Evolutionary conservation across 1,284 basidiomycete genomes (phyloP).

Genomic region (Farysia itapuensis): DNA sequence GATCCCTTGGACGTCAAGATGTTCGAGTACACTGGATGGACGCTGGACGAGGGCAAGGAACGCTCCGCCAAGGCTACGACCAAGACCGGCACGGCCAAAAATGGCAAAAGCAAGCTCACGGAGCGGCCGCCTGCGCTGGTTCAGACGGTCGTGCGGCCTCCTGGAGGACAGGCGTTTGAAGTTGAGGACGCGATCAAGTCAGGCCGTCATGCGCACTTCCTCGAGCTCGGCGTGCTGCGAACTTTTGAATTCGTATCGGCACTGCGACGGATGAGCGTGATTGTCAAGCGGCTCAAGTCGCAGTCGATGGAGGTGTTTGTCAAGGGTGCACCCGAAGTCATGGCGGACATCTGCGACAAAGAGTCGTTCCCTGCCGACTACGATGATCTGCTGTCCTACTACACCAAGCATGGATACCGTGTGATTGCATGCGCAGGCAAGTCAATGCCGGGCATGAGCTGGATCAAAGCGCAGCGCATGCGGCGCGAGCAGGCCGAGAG

Average conservation of each 20-base stretch:
- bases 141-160: constrained; percentile 93
- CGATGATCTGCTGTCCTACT: constrained; percentile 93
- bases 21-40: constrained; percentile 95
- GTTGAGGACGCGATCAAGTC: constrained; percentile 85
- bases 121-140: constrained; percentile 85
- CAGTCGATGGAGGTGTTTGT: constrained; percentile 96
- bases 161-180: constrained; percentile 82
- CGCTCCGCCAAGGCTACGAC: constrained; percentile 41
- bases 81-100: constrained; percentile 50
- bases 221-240: constrained; percentile 88
- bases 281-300: constrained; percentile 92
- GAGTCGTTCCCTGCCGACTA: constrained; percentile 78
- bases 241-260: constrained; percentile 96
- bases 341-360: constrained; percentile 77
- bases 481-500: constrained; percentile 94
- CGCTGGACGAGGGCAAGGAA: constrained; percentile 76
- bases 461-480: constrained; percentile 96
- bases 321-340: constrained; percentile 97
- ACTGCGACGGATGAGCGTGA: constrained; percentile 92
- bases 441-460: constrained; percentile 86
- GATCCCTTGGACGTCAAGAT: constrained; percentile 88
- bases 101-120: constrained; percentile 61
- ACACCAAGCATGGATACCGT: constrained; percentile 94
- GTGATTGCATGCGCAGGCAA: constrained; percentile 99
- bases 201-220: constrained; percentile 86